Conservation (phyloP, 495 filamentous ascomycete genomes). For the Cairneyella variabilis region DNA sequence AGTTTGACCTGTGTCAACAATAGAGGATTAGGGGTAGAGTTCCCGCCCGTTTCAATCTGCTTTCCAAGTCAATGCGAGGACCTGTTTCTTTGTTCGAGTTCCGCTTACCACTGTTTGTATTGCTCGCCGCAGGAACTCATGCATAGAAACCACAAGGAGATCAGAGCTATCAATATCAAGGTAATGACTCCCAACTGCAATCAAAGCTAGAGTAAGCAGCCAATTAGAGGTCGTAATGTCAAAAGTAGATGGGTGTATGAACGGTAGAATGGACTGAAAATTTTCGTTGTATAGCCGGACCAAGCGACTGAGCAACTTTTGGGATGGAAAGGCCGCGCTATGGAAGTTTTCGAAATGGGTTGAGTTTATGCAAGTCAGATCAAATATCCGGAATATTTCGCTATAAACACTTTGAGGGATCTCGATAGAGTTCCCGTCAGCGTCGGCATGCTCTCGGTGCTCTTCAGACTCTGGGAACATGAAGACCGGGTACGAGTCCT, state of each 20-base stretch:
- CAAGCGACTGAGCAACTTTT: constrained; percentile 30
- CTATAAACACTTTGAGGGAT: constrained; percentile 35
- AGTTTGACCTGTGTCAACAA: constrained; percentile 38
- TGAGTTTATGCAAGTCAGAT: constrained; percentile 33
- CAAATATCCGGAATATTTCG: constrained; percentile 33
- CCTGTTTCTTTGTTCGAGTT: too few species aligned
- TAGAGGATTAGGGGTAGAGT: constrained; percentile 8
- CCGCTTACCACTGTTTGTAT: constrained; percentile 33
- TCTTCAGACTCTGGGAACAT: constrained; percentile 17
- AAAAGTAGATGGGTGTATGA: constrained; percentile 40
- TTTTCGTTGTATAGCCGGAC: constrained; percentile 35
- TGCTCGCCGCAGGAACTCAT: constrained; percentile 43
- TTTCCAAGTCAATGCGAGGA: too few species aligned
- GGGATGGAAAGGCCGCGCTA: constrained; percentile 32
- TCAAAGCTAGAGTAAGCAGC: constrained; percentile 39
- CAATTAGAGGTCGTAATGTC: constrained; percentile 38
- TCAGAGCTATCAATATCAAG: constrained; percentile 27
- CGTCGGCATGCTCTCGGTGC: constrained; percentile 23
- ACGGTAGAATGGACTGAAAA: constrained; percentile 43
- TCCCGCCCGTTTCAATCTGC: constrained; percentile 30
- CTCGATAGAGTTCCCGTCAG: constrained; percentile 14
- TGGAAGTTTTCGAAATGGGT: constrained; percentile 37
- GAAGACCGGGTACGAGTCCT: not conserved
- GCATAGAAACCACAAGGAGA: constrained; percentile 32
- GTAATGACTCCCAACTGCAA: constrained; percentile 43